Base-by-base conservation (phyloP, 1,284 basidiomycete genomes). In the Ustilago esculenta region DNA sequence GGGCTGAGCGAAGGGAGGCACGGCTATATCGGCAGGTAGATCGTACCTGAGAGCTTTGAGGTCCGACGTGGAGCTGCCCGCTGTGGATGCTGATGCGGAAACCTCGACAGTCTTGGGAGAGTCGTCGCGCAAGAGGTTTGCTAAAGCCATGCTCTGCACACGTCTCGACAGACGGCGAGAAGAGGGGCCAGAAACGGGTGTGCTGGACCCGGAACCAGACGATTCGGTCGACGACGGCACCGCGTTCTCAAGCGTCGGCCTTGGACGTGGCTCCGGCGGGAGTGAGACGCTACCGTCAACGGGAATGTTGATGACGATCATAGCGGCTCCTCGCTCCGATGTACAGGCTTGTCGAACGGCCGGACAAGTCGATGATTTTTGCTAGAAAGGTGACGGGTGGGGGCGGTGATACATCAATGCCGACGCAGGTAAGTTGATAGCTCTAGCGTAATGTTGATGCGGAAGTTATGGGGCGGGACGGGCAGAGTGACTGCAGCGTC, bases 31-130 rank as follows among this genome's bases (percentile, higher is more conserved):
- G 34, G 55, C 48, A 32, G 72, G 68, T 3, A 74, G 44, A 5
- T 76, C 69, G 37, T 75, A 75, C 29, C 59, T 65, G 51, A 73
- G 63, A 15, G 61, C 72, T 35, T 63, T 58, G 40, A 70, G 72
- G 23, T 73, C 72, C 7, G 63, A 66, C 6, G 54, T 66, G 24
- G 63, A 59, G 35, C 27, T 34, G 37, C 34, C 44, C 1, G 18
- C 20, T 5, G 61, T 21, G 5, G 50, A 34, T 1, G 41, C 7
- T 3, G 55, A 12, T 10, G 40, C 9, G 14, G 21, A 1, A 1
- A 51, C 15, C n/a, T 34, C 45, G 42, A 10, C 7, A 3, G 44
- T 39, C 21, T 57, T 56, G 15, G 57, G 45, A 25, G 48, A 40
- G 12, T 55, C 47, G 24, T 57, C 45, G 25, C 48, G 40, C 32